Percentiles rank a stretch among this genome's conserved stretches.
Conservation (phyloP, 495 filamentous ascomycete genomes). For the Hypoxylon rickii region DNA sequence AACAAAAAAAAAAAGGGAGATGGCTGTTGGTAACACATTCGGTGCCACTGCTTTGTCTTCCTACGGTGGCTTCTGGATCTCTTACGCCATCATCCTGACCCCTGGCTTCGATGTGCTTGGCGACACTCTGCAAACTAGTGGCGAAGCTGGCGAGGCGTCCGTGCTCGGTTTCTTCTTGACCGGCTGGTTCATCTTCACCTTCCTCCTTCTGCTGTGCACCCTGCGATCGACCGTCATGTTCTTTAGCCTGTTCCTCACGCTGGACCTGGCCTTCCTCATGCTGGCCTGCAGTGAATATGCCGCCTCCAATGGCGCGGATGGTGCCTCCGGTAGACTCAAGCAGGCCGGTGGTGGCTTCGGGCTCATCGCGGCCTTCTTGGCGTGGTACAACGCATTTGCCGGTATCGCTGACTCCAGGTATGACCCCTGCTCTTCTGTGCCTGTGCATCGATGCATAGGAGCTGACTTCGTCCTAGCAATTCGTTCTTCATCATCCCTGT, state of each 20-base stretch:
- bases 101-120: slow-evolving; percentile 69
- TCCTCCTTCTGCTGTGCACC: slow-evolving; percentile 83
- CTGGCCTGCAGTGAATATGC: slow-evolving; percentile 76
- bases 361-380: slow-evolving; percentile 83
- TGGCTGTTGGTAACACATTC: slow-evolving; percentile 97
- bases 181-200: slow-evolving; percentile 99
- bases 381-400: slow-evolving; percentile 96
- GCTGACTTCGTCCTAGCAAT: slow-evolving; percentile 51
- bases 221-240: slow-evolving; percentile 93
- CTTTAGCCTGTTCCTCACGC: slow-evolving; percentile 92
- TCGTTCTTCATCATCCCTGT: slow-evolving; percentile 97
- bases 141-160: slow-evolving; percentile 45
- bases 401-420: slow-evolving; percentile 92
- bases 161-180: slow-evolving; percentile 86
- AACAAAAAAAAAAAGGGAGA: slow-evolving; percentile 77
- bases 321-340: slow-evolving; percentile 49
- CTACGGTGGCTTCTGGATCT: slow-evolving; percentile 97
- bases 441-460: background rate
- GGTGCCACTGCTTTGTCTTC: slow-evolving; percentile 96
- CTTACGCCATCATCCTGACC: slow-evolving; percentile 86
- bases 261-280: slow-evolving; percentile 90
- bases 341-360: slow-evolving; percentile 90
- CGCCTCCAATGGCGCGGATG: slow-evolving; percentile 35
- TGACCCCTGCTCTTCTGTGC: slow-evolving; percentile 29
- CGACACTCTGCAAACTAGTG: slow-evolving; percentile 42